Base-by-base conservation (phyloP, 2,329 filamentous ascomycete species). In the Cladosporium phlei region DNA sequence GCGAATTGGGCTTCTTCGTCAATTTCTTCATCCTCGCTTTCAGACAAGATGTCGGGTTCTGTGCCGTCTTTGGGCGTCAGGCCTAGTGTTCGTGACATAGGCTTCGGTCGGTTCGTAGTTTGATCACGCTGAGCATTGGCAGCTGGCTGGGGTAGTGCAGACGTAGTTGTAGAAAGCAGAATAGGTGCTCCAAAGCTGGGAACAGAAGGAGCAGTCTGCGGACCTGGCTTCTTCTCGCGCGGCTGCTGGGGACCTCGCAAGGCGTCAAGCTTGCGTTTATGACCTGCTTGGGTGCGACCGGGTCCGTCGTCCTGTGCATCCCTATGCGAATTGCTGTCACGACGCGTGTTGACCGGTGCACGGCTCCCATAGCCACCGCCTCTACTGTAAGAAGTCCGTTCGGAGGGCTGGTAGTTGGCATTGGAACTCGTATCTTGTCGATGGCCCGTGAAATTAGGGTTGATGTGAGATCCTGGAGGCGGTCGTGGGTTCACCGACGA, bases 1-100 rank as follows among this genome's bases (percentile, higher is more conserved):
- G 63, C 52, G 25, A 52, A 52, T 66, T 68, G 28, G 40, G 78
- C 75, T 68, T 86, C 83, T 66, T 91, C 86, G 57, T 89, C 85
- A 46, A 79, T 80, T 38, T 85, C 82, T 47, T 85, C 83, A 16
- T 64, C 59, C 20, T 61, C 59, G 10, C 48, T 49, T 3, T 50
- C 45, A 6, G 47, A 42, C 2, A 28, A 34, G 20, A 38, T 29
- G 12, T 35, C 25, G 6, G 42, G 27, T 10, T 25, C 24, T 14
- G 5, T 9, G 34, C 40, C 47, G 9, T 45, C 40, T 19, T 46
- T 34, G 9, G 47, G 47, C 12, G 40, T 39, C 4, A 49, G 39
- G 16, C 47, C 47, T 6, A 45, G 17, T 16, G 22, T 24, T 17
- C 24, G 35, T 16, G 30, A 20, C 11, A 16, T 32, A 12, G 42